Evolutionary conservation across 768 basidiomycete species (phyloP).

Genomic region (Leccinum variicolor): DNA sequence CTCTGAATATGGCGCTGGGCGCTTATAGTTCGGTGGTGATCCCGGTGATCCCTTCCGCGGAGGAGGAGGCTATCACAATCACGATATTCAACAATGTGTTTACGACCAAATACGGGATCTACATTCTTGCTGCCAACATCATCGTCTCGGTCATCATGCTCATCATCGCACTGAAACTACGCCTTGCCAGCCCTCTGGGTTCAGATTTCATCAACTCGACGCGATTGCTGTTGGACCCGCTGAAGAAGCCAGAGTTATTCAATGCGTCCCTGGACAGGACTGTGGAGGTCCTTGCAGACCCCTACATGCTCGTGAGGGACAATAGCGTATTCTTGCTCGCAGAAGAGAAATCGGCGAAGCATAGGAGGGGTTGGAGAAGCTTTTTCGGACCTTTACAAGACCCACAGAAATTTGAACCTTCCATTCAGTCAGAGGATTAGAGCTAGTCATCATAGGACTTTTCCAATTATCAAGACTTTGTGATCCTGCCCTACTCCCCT

Average conservation of each 20-base stretch:
- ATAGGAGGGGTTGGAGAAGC: neutral
- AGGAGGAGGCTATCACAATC: no score
- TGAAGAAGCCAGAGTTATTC: slow-evolving; percentile 12
- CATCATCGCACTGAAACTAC: neutral
- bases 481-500: no score
- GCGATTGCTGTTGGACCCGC: neutral
- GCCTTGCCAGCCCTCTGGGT: neutral
- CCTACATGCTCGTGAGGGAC: neutral
- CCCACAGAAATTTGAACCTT: neutral
- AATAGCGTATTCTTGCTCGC: neutral
- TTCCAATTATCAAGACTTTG: no score
- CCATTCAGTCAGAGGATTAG: neutral
- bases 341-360: neutral
- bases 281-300: neutral
- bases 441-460: no score
- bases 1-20: neutral
- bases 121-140: neutral
- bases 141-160: slow-evolving; percentile 5
- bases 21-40: neutral
- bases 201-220: slow-evolving; percentile 7
- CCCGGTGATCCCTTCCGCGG: no score
- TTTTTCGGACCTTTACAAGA: neutral
- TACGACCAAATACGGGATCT: neutral
- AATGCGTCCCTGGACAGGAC: slow-evolving; percentile 1
- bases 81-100: neutral